Base-by-base conservation (phyloP, 2,329 filamentous ascomycete genomes). In the Paraphoma chrysanthemicola region DNA sequence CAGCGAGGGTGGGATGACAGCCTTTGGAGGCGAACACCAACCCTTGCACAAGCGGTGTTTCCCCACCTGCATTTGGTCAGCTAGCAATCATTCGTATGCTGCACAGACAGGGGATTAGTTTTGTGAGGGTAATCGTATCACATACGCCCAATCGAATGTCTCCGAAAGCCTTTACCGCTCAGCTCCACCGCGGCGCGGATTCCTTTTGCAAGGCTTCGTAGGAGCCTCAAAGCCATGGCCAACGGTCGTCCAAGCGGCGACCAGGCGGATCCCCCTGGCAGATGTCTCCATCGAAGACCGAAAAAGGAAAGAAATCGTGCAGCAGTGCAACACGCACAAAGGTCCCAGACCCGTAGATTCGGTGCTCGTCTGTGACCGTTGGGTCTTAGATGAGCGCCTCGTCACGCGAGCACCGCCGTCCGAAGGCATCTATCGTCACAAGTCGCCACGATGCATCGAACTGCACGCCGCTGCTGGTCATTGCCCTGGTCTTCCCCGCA, bases 401-500 rank as follows among this genome's bases (percentile, higher is more conserved):
- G 54, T 67, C 67, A 71, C 67, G 69, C 68, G 66, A 66, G 54
- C 52, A 57, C 45, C 48, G 33, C 56, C 45, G 42, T 56, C 54
- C 54, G 56, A 54, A 64, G 63, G 63, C 67, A 66, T 66, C 45
- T 61, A 67, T 60, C 57, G 56, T 64, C 63, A 65, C 60, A 50
- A 59, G 51, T 64, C 60, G 67, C 67, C 65, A 66, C 66, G 43
- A 61, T 56, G 57, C 60, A 38, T 48, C 52, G 52, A 45, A 54
- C 31, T 44, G 48, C 54, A 16, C 48, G 46, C 55, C 41, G 48
- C 54, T 57, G 51, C 51, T 54, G 51, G 59, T 52, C 62, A 48
- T 51, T 46, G 60, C 62, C 66, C 62, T 70, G 53, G 64, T 60
- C 62, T 76, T 75, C 75, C 74, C 74, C 74, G 74, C 74, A 76